Evolutionary conservation across 768 basidiomycete species (phyloP), one percentile per base, ranked within the genome.

Genomic region (Amanita exitialis): DNA sequence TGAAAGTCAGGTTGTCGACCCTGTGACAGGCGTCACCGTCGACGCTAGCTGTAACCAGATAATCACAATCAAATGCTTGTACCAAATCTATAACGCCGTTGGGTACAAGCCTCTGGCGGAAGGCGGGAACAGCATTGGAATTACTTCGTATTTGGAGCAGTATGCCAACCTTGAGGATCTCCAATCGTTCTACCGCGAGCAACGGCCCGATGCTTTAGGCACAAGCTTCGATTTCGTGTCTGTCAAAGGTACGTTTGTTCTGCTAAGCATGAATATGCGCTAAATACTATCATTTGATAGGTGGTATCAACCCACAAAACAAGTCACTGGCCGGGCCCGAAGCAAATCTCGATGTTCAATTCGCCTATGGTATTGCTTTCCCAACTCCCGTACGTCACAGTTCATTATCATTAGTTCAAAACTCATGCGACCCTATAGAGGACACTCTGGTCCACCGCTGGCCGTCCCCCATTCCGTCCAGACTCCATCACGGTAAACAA

Each of bases 261-360:
- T 3, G 44, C 23, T 25, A 38, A 21, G 12, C 4, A 15, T 37
- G 18, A 13, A 41, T 9, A n/a, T 46, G 13, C 23, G 35, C 10
- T 64, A 47, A 60, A 18, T 44, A 53, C 27, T 32, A 27, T 8
- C 49, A 27, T 21, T 10, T 53, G 53, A 43, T 49, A 82, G 83
- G 76, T 49, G 82, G 82, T 6, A 35, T 64, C 47, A 83, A 86
- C 57, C 72, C 75, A 53, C 83, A 86, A 59, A 75, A 56, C 30
- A 46, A 65, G 8, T 60, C 59, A 0, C 66, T 66, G 21, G 77
- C 83, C n/a, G 82, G 82, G 4, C 59, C 53, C 2, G 85, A 87
- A 61, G 85, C 82, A 3, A 70, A 80, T 53, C 65, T 86, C 18
- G 82, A 85, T 54, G 71, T 74, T 5, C 79, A 85, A 57, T 82